These are phyloP conservation scores for sorghum (Sorghum bicolor) DNA, from an alignment of 176 grass and related monocot genomes.

Conservation along the genomic window DNA sequence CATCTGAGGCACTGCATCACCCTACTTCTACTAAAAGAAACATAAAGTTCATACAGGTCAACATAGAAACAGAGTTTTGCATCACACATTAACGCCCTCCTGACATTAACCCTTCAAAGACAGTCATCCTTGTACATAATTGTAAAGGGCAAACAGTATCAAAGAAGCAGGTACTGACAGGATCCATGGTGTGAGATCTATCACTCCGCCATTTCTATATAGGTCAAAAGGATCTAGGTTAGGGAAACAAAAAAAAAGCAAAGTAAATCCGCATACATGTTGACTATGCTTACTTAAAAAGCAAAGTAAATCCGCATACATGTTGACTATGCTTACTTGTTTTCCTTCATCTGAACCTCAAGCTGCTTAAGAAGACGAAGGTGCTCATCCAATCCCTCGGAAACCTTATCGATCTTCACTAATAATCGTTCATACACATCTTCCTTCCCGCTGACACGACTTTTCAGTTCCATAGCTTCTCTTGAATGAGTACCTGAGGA, in stretches of 20 bases:
- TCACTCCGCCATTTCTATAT: background rate
- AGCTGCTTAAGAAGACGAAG: background rate
- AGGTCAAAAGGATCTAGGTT: background rate
- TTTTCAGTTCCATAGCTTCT: background rate
- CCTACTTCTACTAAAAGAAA: background rate
- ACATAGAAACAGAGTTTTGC: background rate
- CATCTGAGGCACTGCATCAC: background rate
- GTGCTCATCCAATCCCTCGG: background rate
- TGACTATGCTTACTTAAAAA: background rate
- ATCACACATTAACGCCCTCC: background rate
- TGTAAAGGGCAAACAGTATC: background rate
- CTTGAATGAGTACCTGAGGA: background rate
- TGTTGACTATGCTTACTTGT: background rate
- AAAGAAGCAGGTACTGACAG: background rate
- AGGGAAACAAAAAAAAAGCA: background rate
- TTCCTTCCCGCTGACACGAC: background rate
- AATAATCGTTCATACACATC: background rate
- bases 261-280: background rate
- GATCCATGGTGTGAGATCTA: background rate
- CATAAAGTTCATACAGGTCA: background rate
- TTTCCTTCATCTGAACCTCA: background rate
- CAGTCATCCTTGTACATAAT: background rate
- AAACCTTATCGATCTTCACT: background rate
- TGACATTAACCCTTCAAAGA: background rate
- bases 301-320: background rate